Evolutionary conservation across 2,329 filamentous ascomycete species (phyloP), one percentile per base, ranked within the genome.

Genomic region (Apiospora marii): DNA sequence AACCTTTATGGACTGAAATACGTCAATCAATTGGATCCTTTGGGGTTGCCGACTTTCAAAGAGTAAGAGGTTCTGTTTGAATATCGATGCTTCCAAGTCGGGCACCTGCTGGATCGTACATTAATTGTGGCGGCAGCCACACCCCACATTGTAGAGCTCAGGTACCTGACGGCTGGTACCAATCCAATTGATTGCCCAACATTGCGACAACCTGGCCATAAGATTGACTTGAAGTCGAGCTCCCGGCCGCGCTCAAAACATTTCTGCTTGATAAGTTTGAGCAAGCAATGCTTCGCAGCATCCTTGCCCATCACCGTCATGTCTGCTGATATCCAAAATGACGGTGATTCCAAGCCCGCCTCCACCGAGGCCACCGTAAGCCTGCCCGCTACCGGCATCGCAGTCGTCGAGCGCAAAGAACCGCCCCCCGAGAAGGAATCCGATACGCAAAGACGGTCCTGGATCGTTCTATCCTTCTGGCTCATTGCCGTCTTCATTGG

Each of bases 381-480:
- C 64, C 64, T 46, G 1, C 37, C 64, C n/a, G 64, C 64, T n/a
- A 46, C 43, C n/a, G 64, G 37, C 37, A 30, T 68, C 64, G 37
- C 64, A 16, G 30, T 43, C 41, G 41, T 44, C 30, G 71, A 75
- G 46, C 79, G 76, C 68, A 88, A 87, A 75, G 81, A 85, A 69
- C 93, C 94, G n/a, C 94, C 95, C 49, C 92, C 94, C 43, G 95
- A 98, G 85, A 92, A 90, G 75, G 84, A 89, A 27, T 87, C 92
- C 76, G 91, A 92, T 75, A 86, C 92, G 70, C 90, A 89, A 79
- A 90, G 92, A 72, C 92, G 96, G 71, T 90, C 90, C 68, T 87
- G 87, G 74, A 92, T 98, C 69, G 91, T 99, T 74, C 82, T 93
- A 74, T 96, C 96, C 12, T 98, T 98, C 83, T 99, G 96, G 96